Evolutionary conservation across 108 stramenopile species (phyloP).

Genomic region (Skeletonema menzelii): DNA sequence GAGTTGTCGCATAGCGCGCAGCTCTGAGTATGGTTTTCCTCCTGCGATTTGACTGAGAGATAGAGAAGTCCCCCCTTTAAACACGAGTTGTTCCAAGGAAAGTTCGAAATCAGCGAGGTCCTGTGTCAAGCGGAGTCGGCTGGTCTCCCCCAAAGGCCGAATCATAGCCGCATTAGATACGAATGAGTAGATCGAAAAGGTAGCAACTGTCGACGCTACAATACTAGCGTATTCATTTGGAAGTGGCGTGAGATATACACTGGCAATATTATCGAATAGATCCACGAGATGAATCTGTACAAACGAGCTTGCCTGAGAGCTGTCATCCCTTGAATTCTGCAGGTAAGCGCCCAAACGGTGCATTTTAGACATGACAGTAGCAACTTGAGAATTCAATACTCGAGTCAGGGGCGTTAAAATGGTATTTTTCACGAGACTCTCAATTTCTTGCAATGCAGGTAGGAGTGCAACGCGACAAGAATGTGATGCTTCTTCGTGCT

Average conservation of each 20-base stretch:
- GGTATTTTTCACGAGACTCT: conserved; percentile 60
- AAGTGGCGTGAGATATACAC: conserved; percentile 59
- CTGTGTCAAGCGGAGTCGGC: conserved; percentile 74
- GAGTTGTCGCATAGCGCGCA: conserved; percentile 84
- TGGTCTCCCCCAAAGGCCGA: conserved; percentile 74
- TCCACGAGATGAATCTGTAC: conserved; percentile 68
- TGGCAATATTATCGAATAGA: conserved; percentile 62
- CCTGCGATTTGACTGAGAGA: conserved; percentile 65
- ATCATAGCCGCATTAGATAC: conserved; percentile 80
- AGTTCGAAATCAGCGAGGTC: conserved; percentile 88
- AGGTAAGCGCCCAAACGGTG: conserved; percentile 71
- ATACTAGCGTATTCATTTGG: conserved; percentile 62
- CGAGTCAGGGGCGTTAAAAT: conserved; percentile 71
- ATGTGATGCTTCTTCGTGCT: conserved; percentile 82
- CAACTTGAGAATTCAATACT: conserved; percentile 67
- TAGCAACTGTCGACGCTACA: conserved; percentile 74
- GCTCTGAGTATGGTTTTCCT: conserved; percentile 83
- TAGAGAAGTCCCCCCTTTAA: conserved; percentile 53
- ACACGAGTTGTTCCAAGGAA: conserved; percentile 73
- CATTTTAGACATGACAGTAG: conserved; percentile 63
- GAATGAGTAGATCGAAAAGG: conserved; percentile 81
- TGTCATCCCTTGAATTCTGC: conserved; percentile 30
- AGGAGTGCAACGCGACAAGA: conserved; percentile 64
- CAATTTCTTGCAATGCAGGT: conserved; percentile 74
- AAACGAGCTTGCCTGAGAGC: conserved; percentile 54